Base-by-base conservation (phyloP, 2,329 filamentous ascomycete species). In the Uncinocarpus reesii region DNA sequence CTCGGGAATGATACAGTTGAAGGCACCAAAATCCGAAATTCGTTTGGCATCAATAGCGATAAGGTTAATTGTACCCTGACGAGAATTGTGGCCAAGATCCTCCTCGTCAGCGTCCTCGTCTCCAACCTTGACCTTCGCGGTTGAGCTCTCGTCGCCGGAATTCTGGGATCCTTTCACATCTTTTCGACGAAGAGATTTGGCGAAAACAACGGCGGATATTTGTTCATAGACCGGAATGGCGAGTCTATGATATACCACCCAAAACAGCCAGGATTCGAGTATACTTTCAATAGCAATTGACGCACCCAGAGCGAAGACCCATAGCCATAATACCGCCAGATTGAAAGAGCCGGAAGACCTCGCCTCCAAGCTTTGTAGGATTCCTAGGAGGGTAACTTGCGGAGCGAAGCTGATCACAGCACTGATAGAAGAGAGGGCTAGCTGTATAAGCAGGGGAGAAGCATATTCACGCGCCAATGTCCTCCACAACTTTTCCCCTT, bases 161-260 rank as follows among this genome's bases (percentile, higher is more conserved):
- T 69, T 70, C 37, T 62, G 71, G 23, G 53, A 51, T 8, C 78
- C 75, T 60, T 87, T 86, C 34, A 85, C 78, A 61, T 89, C 85
- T 61, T 90, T 90, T 42, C 81, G 76, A 36, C 81, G 75, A 72
- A 88, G 79, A 0, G 83, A 77, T 62, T 92, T 92, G 51, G 81
- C 77, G 56, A 89, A 90, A 13, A 90, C 76, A 6, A 87, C 71
- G 0, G 83, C 76, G 1, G 82, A 79, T 1, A 92, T 67, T 57
- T 88, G 81, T 23, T 79, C 75, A 44, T 83, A 78, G 13, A 89
- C 69, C 0, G 83, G 81, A 20, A 86, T 71, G 38, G 74, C 73
- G 8, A 89, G 61, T 44, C 78, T 74, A 0, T 76, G 73, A 63
- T 76, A 81, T 0, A 77, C 78, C 41, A 82, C 67, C 81, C 82